These are phyloP conservation scores for Tuber microsphaerosporum DNA, from an alignment of 495 filamentous ascomycete genomes.

Conservation along the genomic window DNA sequence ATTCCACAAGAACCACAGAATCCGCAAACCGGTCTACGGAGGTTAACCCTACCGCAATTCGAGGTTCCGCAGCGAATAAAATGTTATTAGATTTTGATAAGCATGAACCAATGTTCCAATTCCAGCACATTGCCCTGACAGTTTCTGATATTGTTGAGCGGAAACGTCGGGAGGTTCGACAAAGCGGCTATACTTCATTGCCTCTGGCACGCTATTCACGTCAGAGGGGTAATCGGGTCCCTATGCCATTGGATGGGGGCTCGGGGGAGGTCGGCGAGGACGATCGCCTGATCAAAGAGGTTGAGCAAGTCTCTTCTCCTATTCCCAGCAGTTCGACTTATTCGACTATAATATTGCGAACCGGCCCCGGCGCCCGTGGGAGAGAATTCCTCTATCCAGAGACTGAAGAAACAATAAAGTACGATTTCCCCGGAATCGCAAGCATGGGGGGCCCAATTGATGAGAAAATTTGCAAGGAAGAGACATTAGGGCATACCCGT, in stretches of 20 bases:
- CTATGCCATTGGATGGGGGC: too few relatives aligned
- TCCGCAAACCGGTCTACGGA: not conserved
- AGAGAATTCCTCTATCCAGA: not conserved
- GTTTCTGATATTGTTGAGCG: not conserved
- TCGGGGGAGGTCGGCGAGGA: not conserved
- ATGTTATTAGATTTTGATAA: constrained; percentile 25
- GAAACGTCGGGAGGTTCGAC: not conserved
- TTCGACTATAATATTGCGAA: constrained; percentile 12
- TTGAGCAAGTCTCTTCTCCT: constrained; percentile 14
- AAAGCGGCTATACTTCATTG: constrained; percentile 11
- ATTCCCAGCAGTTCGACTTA: constrained; percentile 5
- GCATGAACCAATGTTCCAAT: constrained; percentile 1
- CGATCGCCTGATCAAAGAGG: constrained; percentile 10
- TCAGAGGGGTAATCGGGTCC: not conserved
- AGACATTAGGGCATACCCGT: not conserved
- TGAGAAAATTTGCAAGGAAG: not conserved
- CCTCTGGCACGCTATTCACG: constrained; percentile 26
- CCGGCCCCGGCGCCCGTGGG: not conserved
- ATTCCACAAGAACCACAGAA: not conserved
- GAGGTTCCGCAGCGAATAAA: constrained; percentile 19
- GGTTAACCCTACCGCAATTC: not conserved
- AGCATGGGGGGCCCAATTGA: not conserved
- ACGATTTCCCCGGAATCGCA: not conserved
- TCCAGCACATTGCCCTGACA: not conserved
- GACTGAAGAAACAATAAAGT: not conserved